Conservation (phyloP, 345 rosid species). For the Eucalyptus coolabah region DNA sequence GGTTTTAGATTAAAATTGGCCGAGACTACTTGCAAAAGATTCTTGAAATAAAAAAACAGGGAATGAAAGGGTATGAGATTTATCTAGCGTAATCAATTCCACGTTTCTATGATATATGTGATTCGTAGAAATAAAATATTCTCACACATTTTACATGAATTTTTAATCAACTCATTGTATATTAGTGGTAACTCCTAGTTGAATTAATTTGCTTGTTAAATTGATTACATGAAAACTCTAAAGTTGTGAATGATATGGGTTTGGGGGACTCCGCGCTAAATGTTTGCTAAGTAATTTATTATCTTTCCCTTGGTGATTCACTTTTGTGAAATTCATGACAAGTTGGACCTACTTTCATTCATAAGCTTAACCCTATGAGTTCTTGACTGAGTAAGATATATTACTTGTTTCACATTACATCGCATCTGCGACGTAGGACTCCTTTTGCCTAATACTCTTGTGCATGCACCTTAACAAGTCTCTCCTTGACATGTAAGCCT, state of each 20-base stretch:
- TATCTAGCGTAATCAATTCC: neutral
- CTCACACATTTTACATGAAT: neutral
- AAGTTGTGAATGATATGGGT: neutral
- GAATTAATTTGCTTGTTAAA: too few relatives aligned
- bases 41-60: too few relatives aligned
- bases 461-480: neutral
- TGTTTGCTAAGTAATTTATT: neutral
- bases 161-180: neutral
- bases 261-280: neutral
- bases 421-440: rapidly evolving
- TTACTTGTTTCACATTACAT: neutral
- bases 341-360: neutral
- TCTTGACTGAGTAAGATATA: too few relatives aligned
- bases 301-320: neutral
- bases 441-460: neutral
- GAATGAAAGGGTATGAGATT: too few relatives aligned
- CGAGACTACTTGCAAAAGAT: neutral
- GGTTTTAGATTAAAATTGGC: neutral
- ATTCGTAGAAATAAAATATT: neutral
- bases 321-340: neutral
- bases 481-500: neutral
- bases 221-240: neutral
- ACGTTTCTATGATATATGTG: neutral
- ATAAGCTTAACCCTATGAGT: neutral
- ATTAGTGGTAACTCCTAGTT: too few relatives aligned